Evolutionary conservation across 1,139 yeast genomes (phyloP), one percentile per base, ranked within the genome.

Genomic region (Magnusiomyces starmeri): DNA sequence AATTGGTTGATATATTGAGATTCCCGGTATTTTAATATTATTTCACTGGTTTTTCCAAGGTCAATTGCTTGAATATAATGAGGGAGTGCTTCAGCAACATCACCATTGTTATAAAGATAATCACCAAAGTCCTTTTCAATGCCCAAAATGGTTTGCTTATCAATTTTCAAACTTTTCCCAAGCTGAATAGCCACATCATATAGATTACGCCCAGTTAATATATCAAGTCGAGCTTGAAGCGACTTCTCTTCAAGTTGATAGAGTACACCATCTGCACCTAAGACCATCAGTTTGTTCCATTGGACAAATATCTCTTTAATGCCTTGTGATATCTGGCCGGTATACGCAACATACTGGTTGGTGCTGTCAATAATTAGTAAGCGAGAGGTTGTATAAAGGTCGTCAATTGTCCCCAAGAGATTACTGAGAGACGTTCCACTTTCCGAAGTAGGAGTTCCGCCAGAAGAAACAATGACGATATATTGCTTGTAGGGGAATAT

Each of bases 11-110:
- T 83, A 57, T 85, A 85, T 16, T 87, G 83, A n/a, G 89, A 82
- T 56, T 89, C 95, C 58, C 86, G 87, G 66, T 84, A 89, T 60
- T 84, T 84, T 27, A 89, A 79, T 34, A 92, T 86, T 4, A 89
- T 79, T 57, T 82, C 85, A 68, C 90, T 85, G 3, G 89, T 81
- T 22, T 71, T 67, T 3, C 72, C 76, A 3, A 74, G 65, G 18
- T 72, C 72, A 18, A 79, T 65, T 20, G 85, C 78, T 25, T 71
- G 70, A 18, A 84, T 76, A 61, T 81, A 92, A 56, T 85, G 83
- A 22, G 76, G 74, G 57, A 89, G 79, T 0, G 97, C 85, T 14
- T 79, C 88, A 7, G 78, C 80, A 50, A 71, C 78, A 46, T 83
- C 83, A 40, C 78, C 85, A 56, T 79, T 81, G 2, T 75, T 76